Percentiles rank a stretch among this genome's conserved stretches.
phyloP scores from a whole-genome alignment of 1,284 basidiomycete genomes.

The Amylostereum areolatum region DNA sequence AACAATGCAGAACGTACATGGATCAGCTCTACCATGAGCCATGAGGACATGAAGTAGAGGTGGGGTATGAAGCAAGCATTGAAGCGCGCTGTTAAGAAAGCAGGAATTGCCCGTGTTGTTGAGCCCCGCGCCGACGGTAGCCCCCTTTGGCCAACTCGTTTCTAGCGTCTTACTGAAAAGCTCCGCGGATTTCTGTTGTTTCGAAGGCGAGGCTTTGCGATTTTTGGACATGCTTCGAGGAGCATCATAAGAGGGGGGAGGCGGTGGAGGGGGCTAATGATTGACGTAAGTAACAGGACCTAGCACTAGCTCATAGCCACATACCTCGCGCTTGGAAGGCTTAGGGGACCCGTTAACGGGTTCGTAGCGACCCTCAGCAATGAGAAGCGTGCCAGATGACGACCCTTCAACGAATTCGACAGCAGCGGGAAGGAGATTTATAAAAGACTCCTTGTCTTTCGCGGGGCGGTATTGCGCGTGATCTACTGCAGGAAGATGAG shows the following conservation, averaged over 20 bases:
- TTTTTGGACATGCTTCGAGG: background rate
- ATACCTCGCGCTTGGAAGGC: constrained; percentile 29
- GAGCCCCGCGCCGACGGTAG: constrained; percentile 58
- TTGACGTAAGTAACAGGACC: background rate
- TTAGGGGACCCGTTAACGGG: constrained; percentile 64
- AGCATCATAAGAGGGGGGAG: constrained; percentile 9
- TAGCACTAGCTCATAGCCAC: constrained; percentile 13
- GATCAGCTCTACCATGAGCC: constrained; percentile 36
- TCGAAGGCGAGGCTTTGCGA: constrained; percentile 5
- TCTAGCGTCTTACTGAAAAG: constrained; percentile 52
- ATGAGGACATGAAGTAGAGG: constrained; percentile 74
- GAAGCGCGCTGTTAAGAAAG: constrained; percentile 93
- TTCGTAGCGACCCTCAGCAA: constrained; percentile 68
- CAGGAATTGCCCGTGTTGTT: constrained; percentile 96
- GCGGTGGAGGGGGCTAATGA: background rate
- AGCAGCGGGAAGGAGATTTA: constrained; percentile 64
- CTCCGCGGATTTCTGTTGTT: constrained; percentile 6
- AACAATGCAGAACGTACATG: constrained; percentile 28
- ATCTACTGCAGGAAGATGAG: constrained; percentile 32
- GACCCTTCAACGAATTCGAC: constrained; percentile 80
- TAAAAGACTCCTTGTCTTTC: constrained; percentile 67
- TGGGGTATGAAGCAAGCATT: constrained; percentile 92
- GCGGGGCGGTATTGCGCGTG: constrained; percentile 53
- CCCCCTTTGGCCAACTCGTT: constrained; percentile 45
- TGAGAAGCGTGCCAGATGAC: constrained; percentile 61